phyloP scores from a whole-genome alignment of 1,139 yeast genomes.

The Wickerhamiella pararugosa region DNA sequence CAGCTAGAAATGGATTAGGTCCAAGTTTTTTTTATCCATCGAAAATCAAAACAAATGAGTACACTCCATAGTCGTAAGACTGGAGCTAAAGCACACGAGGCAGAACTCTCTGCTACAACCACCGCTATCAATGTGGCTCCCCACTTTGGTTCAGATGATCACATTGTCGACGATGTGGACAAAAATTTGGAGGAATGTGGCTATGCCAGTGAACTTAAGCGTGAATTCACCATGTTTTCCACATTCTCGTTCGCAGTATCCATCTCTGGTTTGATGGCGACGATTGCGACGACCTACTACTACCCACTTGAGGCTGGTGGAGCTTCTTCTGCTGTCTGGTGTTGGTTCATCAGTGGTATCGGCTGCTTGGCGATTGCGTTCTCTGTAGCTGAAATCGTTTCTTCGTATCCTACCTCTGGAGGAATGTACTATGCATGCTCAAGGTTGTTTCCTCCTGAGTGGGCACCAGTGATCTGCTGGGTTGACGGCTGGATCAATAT shows the following conservation, averaged over 20 bases:
- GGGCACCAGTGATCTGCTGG: constrained; percentile 24
- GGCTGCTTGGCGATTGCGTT: constrained; percentile 40
- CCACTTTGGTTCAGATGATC: no score
- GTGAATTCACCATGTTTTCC: constrained; percentile 31
- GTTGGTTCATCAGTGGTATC: constrained; percentile 15
- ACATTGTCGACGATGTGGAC: no score
- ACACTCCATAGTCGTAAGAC: no score
- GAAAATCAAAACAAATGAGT: no score
- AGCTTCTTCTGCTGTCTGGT: constrained; percentile 16
- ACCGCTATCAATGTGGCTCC: no score
- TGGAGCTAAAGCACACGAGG: no score
- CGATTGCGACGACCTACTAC: constrained; percentile 16
- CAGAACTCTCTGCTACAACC: no score
- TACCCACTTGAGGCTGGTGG: constrained; percentile 18
- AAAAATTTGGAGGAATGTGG: constrained; percentile 35
- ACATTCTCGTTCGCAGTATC: constrained; percentile 17
- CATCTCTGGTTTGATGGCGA: constrained; percentile 17
- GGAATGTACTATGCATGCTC: constrained; percentile 39
- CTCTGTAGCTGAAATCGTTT: constrained; percentile 51
- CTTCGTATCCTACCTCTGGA: constrained; percentile 61
- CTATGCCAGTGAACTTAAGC: constrained; percentile 56
- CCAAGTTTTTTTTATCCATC: no score
- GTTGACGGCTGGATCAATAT: constrained; percentile 33
- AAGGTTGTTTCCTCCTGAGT: constrained; percentile 13
- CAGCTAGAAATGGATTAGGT: no score